Evolutionary conservation across 139 green algal genomes (phyloP), one percentile per base, ranked within the genome.

Genomic region (Micractinium sp.): DNA sequence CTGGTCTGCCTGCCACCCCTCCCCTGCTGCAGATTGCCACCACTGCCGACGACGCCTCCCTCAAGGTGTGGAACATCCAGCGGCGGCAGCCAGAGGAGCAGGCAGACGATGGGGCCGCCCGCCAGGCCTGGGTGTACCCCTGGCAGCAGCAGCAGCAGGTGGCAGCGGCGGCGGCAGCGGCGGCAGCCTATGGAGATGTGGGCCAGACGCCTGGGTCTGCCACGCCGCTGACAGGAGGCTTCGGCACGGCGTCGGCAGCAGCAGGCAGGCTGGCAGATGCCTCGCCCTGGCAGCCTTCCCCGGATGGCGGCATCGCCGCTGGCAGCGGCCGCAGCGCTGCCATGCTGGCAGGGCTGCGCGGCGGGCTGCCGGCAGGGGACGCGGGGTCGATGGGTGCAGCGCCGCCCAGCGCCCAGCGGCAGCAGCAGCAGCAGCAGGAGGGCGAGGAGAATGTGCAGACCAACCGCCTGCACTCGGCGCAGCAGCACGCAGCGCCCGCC

Each of bases 31-130:
- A 90, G 83, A 81, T 97, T 31, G 93, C 93, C 29, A 96, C 94
- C 39, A 93, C 92, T 29, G 88, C 89, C 19, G 95, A 98, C 87
- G 94, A 98, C 84, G 87, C 88, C 0, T 92, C 88, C 12, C 41
- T 96, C 56, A 89, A 92, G 63, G 86, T 97, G 69, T 97, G 95
- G 95, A 85, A 66, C 47, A 53, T 94, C 31, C 27, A 88, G 36
- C 88, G 88, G n/a, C 67, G 47, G 80, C 81, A 91, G 85, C 71
- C 85, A 12, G 71, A 81, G 85, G 85, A 88, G 85, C 83, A 80
- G 67, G 66, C 67, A 13, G 83, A 82, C n/a, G 83, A 39, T 29
- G 39, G 41, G 38, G 7, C 35, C 0, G 29, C 33, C 1, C 33
- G 29, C 1, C 33, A 87, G 15, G 14, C 83, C 25, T 87, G 83